phyloP scores from a whole-genome alignment of 352 stramenopile genomes.

The Pythium rishiriense region DNA sequence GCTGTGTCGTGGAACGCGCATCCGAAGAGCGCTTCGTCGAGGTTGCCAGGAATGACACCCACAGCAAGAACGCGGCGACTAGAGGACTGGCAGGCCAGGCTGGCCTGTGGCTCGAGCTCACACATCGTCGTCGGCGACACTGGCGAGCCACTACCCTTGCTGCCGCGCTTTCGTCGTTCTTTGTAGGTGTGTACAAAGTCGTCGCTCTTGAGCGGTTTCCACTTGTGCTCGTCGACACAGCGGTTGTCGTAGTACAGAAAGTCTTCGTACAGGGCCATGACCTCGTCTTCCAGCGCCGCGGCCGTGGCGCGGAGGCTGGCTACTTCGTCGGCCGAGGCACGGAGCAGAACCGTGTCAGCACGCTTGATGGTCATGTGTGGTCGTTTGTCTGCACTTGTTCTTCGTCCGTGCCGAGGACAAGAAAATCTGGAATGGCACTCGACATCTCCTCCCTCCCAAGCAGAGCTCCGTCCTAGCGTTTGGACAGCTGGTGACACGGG shows the following conservation, averaged over 20 bases:
- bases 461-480: background rate
- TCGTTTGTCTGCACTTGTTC: no score
- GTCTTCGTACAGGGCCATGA: constrained; percentile 39
- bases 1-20: constrained; percentile 39
- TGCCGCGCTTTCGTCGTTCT: constrained; percentile 21
- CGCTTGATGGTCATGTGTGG: background rate
- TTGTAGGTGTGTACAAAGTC: constrained; percentile 35
- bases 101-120: background rate
- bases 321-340: constrained; percentile 5
- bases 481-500: no score
- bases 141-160: background rate
- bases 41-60: constrained; percentile 37
- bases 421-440: no score
- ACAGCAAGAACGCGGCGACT: background rate
- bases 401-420: no score
- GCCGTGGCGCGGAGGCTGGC: background rate
- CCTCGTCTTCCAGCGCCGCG: constrained; percentile 24
- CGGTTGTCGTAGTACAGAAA: constrained; percentile 35
- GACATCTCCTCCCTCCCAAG: no score
- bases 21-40: constrained; percentile 61
- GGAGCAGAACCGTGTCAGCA: constrained; percentile 5
- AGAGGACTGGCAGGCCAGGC: background rate
- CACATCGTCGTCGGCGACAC: background rate
- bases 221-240: constrained; percentile 35
- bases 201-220: constrained; percentile 29